Conservation (phyloP, 2,329 filamentous ascomycete genomes). For the Cladosporium sp. region DNA sequence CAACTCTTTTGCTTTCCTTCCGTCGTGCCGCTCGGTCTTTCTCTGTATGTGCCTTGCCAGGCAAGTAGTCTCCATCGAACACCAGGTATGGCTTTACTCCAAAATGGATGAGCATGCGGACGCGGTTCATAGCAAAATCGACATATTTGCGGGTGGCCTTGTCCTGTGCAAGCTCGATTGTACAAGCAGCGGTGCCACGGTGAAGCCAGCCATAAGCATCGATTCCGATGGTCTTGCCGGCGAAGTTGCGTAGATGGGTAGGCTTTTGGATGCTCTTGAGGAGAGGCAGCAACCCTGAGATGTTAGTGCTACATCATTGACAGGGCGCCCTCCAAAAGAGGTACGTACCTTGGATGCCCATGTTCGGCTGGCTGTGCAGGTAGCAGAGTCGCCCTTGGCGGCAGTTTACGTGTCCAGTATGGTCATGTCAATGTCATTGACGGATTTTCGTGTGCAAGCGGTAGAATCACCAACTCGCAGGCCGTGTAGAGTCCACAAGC, state of each 20-base stretch:
- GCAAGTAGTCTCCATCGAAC: conserved; percentile 92
- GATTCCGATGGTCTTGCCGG: conserved; percentile 84
- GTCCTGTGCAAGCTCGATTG: conserved; percentile 81
- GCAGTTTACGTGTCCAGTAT: background rate
- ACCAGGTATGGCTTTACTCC: conserved; percentile 91
- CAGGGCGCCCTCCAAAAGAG: background rate
- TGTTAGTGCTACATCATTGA: background rate
- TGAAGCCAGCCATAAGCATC: conserved; percentile 99
- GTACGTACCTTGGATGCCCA: conserved; percentile 35
- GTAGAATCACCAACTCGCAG: conserved; percentile 1
- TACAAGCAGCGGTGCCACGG: conserved; percentile 83
- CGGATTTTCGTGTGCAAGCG: background rate
- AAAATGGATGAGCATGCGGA: conserved; percentile 90
- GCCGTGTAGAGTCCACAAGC: background rate
- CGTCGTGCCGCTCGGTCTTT: conserved; percentile 68
- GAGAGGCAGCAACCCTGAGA: conserved; percentile 75
- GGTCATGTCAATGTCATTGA: background rate
- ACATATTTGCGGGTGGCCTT: conserved; percentile 86
- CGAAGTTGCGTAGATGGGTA: conserved; percentile 78
- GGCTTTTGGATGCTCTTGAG: conserved; percentile 95
- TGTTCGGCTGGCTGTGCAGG: conserved; percentile 11
- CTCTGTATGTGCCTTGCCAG: conserved; percentile 88
- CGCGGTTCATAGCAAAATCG: conserved; percentile 82
- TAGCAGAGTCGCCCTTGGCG: background rate
- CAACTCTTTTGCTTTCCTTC: conserved; percentile 69